These are phyloP conservation scores for Talaromyces wortmannii DNA, from an alignment of 495 filamentous ascomycete genomes.

Conservation along the genomic window DNA sequence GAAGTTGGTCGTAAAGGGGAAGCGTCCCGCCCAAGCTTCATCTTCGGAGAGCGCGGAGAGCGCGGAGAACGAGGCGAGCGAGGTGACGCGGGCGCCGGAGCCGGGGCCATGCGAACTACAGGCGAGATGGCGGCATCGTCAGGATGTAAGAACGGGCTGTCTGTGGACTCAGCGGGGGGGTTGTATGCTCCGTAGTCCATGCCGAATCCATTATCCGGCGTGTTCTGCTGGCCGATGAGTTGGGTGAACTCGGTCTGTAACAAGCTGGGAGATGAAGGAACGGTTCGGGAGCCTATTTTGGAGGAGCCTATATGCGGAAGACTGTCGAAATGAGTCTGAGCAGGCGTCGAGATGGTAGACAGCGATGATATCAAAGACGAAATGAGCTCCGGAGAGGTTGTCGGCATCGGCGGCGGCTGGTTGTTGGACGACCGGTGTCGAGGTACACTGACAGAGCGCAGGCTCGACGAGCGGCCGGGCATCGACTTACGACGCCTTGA, in stretches of 20 bases:
- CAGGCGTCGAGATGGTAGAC: constrained; percentile 73
- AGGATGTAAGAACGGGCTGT: constrained; percentile 46
- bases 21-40: constrained; percentile 14
- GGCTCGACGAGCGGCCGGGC: constrained; percentile 17
- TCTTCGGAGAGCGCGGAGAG: constrained; percentile 51
- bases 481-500: constrained; percentile 34
- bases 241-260: constrained; percentile 20
- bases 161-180: constrained; percentile 20
- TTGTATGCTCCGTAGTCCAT: constrained; percentile 62
- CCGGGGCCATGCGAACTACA: constrained; percentile 79
- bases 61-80: constrained; percentile 47
- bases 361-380: constrained; percentile 89
- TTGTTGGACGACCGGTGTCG: constrained; percentile 15
- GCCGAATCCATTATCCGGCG: constrained; percentile 48
- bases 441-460: not conserved
- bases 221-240: not conserved
- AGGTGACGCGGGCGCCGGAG: constrained; percentile 46
- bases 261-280: constrained; percentile 39
- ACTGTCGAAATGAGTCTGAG: constrained; percentile 67
- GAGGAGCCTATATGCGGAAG: constrained; percentile 34
- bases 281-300: constrained; percentile 22
- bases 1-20: constrained; percentile 25
- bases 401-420: constrained; percentile 37
- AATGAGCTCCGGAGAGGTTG: constrained; percentile 81
- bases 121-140: constrained; percentile 77